Evolutionary conservation across 2,329 filamentous ascomycete genomes (phyloP).

Genomic region (Lasiodiplodia hormozganensis): DNA sequence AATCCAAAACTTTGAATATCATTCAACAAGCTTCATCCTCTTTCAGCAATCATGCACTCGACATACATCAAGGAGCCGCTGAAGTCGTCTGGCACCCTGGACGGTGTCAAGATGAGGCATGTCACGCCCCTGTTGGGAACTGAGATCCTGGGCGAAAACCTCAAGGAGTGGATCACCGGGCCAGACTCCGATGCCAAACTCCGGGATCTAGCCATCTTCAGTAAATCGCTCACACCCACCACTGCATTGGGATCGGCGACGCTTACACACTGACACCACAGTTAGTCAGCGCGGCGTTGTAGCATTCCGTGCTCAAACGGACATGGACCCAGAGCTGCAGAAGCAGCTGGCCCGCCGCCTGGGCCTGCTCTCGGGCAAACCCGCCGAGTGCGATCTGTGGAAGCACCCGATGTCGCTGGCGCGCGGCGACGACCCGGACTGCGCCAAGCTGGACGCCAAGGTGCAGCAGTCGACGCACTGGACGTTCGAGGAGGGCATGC

Average conservation of each 20-base stretch:
- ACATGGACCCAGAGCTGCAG: constrained; percentile 57
- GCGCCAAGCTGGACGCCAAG: constrained; percentile 42
- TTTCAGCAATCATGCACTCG: background rate
- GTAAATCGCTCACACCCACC: constrained; percentile 31
- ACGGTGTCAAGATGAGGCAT: constrained; percentile 63
- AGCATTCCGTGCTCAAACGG: constrained; percentile 60
- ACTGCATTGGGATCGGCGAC: background rate
- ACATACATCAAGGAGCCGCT: constrained; percentile 46
- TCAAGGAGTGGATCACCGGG: constrained; percentile 68
- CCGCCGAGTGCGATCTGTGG: constrained; percentile 62
- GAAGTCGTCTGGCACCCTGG: constrained; percentile 58
- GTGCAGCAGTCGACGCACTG: constrained; percentile 42
- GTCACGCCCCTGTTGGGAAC: constrained; percentile 67
- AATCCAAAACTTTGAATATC: background rate
- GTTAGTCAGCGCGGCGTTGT: constrained; percentile 61
- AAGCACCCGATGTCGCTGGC: constrained; percentile 63
- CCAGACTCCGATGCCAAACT: constrained; percentile 69
- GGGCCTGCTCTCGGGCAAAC: constrained; percentile 65
- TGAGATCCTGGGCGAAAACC: constrained; percentile 64
- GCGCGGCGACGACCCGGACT: constrained; percentile 49
- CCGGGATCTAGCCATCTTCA: constrained; percentile 64
- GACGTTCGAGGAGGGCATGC: constrained; percentile 32
- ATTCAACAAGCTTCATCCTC: background rate
- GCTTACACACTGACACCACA: constrained; percentile 34
- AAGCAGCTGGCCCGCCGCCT: constrained; percentile 61